Conservation (phyloP, 192 early-diverging fungal genomes). For the Entomortierella parvispora region DNA sequence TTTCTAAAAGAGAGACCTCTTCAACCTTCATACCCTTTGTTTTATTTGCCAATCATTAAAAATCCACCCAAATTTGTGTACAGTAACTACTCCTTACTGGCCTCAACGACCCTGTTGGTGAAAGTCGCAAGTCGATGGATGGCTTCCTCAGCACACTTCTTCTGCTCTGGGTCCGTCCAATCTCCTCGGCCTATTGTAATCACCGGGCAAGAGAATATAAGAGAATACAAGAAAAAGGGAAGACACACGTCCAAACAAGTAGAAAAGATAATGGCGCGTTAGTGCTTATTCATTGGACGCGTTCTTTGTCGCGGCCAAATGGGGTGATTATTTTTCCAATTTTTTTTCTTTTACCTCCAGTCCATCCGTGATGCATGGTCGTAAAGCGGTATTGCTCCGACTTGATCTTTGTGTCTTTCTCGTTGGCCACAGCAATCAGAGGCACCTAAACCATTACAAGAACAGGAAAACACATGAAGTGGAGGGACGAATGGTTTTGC, state of each 20-base stretch:
- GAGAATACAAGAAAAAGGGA: background rate
- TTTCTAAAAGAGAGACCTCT: slow-evolving; percentile 54
- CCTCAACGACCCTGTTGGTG: slow-evolving; percentile 45
- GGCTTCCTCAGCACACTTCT: slow-evolving; percentile 62
- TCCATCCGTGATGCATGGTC: slow-evolving; percentile 14
- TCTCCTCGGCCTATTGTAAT: slow-evolving; percentile 69
- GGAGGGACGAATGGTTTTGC: too few species aligned
- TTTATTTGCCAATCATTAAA: background rate
- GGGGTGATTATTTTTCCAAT: background rate
- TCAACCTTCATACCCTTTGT: background rate
- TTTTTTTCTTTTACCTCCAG: slow-evolving; percentile 5
- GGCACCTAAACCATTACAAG: slow-evolving; percentile 17
- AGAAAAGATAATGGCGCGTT: too few species aligned
- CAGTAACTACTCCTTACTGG: background rate
- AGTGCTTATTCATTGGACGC: too few species aligned
- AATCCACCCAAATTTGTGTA: background rate
- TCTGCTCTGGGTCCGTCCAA: slow-evolving; percentile 53
- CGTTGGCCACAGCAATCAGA: slow-evolving; percentile 48
- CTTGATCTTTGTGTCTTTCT: slow-evolving; percentile 61
- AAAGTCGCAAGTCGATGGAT: slow-evolving; percentile 62
- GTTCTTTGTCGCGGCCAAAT: too few species aligned
- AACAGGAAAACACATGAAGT: background rate
- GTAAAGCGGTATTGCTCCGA: slow-evolving; percentile 67
- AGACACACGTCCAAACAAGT: too few species aligned
- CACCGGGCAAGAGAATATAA: slow-evolving; percentile 56